A percentile compares a stretch with the other conserved stretches of the same genome.
phyloP scores from a whole-genome alignment of 1,284 basidiomycete genomes.

The Stygiomarasmius scandens region DNA sequence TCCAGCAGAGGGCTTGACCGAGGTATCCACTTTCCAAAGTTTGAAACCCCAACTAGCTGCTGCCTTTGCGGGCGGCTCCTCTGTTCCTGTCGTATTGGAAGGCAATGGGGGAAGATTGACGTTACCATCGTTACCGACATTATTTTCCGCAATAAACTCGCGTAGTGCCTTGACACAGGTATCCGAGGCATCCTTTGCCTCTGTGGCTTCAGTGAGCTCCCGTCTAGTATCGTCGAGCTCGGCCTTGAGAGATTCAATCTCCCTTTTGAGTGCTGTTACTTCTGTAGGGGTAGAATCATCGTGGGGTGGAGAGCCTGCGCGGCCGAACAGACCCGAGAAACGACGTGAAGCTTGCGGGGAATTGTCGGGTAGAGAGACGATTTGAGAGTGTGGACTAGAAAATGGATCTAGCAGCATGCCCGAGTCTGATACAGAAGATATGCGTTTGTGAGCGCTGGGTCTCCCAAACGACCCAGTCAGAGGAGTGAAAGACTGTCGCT shows the following conservation, averaged over 20 bases:
- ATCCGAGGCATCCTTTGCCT: slow-evolving; percentile 87
- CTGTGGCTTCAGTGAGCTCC: slow-evolving; percentile 75
- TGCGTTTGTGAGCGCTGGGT: slow-evolving; percentile 61
- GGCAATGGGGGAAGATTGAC: slow-evolving; percentile 50
- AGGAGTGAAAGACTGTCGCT: slow-evolving; percentile 73
- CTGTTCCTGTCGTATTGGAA: slow-evolving; percentile 38
- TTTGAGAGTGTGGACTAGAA: slow-evolving; percentile 34
- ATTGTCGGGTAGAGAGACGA: slow-evolving; percentile 29
- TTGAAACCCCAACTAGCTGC: slow-evolving; percentile 59
- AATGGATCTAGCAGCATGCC: slow-evolving; percentile 23
- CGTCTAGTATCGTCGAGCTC: slow-evolving; percentile 67
- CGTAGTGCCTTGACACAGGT: slow-evolving; percentile 80
- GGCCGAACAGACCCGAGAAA: slow-evolving; percentile 57
- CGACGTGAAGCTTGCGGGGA: slow-evolving; percentile 39
- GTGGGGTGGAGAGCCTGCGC: slow-evolving; percentile 30
- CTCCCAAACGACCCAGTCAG: slow-evolving; percentile 56
- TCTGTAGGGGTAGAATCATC: slow-evolving; percentile 39
- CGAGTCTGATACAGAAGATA: slow-evolving; percentile 68
- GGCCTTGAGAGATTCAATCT: slow-evolving; percentile 58
- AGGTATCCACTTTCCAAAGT: slow-evolving; percentile 57
- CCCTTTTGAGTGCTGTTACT: slow-evolving; percentile 60
- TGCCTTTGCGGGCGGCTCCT: slow-evolving; percentile 42
- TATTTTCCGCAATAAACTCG: slow-evolving; percentile 82
- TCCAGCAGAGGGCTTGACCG: slow-evolving; percentile 24
- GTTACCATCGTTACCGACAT: slow-evolving; percentile 47